Conservation (phyloP, 139 green algal genomes). For the Tetratostichococcus sp. region DNA sequence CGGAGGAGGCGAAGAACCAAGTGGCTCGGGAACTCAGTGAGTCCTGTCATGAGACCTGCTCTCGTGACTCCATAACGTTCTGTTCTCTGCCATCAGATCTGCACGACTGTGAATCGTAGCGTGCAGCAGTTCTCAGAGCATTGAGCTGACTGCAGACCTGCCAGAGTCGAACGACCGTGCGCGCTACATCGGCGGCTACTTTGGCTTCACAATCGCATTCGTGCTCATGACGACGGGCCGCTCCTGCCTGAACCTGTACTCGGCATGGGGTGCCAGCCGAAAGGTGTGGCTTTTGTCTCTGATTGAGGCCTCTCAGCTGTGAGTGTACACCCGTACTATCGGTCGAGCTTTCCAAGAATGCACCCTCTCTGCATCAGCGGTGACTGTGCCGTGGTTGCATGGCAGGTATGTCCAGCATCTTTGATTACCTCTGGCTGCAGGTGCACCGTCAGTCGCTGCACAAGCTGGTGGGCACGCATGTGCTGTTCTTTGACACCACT, state of each 20-base stretch:
- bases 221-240: slow-evolving; percentile 22
- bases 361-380: too few relatives aligned
- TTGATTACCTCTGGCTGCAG: slow-evolving; percentile 1
- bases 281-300: not conserved
- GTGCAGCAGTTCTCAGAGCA: too few relatives aligned
- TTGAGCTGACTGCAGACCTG: not conserved
- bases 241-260: slow-evolving; percentile 32
- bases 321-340: not conserved
- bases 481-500: slow-evolving; percentile 93
- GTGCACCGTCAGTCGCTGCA: slow-evolving; percentile 30
- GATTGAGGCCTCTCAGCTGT: not conserved
- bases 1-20: too few relatives aligned
- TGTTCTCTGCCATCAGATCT: too few relatives aligned
- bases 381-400: too few relatives aligned
- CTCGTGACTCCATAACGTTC: too few relatives aligned
- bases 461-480: slow-evolving; percentile 42
- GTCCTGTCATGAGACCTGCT: too few relatives aligned
- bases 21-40: too few relatives aligned
- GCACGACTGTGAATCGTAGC: too few relatives aligned
- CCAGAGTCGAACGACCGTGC: not conserved
- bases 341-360: too few relatives aligned
- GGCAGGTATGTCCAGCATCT: too few relatives aligned
- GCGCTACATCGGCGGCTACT: slow-evolving; percentile 27
- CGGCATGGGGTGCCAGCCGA: slow-evolving; percentile 24
- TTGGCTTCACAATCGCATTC: slow-evolving; percentile 44